Conservation (phyloP, 768 basidiomycete species). For the Tephrocybe sp. region DNA sequence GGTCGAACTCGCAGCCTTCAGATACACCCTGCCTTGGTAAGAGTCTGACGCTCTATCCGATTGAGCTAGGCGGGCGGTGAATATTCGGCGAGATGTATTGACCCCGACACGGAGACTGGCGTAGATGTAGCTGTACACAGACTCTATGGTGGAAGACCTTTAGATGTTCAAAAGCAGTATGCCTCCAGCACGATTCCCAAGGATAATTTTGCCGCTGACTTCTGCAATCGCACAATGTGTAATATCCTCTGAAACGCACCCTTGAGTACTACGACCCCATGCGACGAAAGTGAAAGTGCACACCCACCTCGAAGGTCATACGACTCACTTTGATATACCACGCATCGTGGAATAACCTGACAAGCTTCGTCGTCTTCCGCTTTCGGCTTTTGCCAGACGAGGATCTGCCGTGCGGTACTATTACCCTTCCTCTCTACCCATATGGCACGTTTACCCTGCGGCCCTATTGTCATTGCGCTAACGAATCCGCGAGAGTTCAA, state of each 20-base stretch:
- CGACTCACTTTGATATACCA: slow-evolving; percentile 32
- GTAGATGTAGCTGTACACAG: background rate
- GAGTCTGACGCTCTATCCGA: slow-evolving; percentile 66
- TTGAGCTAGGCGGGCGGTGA: slow-evolving; percentile 29
- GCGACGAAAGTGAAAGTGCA: background rate
- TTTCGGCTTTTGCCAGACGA: slow-evolving; percentile 35
- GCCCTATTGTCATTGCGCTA: slow-evolving; percentile 47
- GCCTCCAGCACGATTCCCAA: slow-evolving; percentile 42
- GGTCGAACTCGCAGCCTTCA: slow-evolving; percentile 87
- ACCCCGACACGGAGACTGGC: background rate
- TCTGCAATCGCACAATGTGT: slow-evolving; percentile 47
- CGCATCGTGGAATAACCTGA: slow-evolving; percentile 26
- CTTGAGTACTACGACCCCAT: background rate
- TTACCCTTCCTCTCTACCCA: slow-evolving; percentile 55
- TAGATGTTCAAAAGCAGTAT: slow-evolving; percentile 33
- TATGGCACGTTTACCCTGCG: slow-evolving; percentile 49
- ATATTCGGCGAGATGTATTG: background rate
- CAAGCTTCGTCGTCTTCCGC: slow-evolving; percentile 9
- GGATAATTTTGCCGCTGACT: slow-evolving; percentile 39
- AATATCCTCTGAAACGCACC: slow-evolving; percentile 37
- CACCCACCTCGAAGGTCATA: slow-evolving; percentile 40
- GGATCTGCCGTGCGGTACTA: slow-evolving; percentile 41
- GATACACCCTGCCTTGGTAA: slow-evolving; percentile 39
- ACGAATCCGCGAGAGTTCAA: slow-evolving; percentile 44
- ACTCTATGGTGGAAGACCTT: slow-evolving; percentile 3